Evolutionary conservation across 306 rosid species (phyloP).

Genomic region (Biancaea sappan): DNA sequence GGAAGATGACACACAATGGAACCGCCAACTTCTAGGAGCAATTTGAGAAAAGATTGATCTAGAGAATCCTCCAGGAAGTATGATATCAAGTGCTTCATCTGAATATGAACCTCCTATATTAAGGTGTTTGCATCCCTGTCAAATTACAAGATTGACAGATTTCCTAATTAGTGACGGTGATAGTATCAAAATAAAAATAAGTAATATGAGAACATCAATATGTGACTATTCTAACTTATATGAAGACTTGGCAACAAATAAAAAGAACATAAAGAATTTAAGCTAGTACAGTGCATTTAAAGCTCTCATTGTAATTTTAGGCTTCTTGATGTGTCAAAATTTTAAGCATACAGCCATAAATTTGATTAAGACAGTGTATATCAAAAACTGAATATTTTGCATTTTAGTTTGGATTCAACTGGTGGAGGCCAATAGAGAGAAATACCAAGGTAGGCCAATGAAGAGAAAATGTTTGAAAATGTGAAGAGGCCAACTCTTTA

Average conservation of each 20-base stretch:
- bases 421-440: background rate
- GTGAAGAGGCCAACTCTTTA: background rate
- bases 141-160: conserved; percentile 33
- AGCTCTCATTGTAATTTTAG: background rate
- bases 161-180: conserved; percentile 26
- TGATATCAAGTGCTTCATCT: conserved; percentile 48
- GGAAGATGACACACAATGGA: conserved; percentile 59
- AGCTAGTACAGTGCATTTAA: background rate
- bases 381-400: background rate
- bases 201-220: conserved; percentile 11
- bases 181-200: conserved; percentile 15
- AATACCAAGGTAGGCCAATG: background rate
- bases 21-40: conserved; percentile 55
- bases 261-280: background rate
- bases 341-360: background rate
- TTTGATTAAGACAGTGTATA: background rate
- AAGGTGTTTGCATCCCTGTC: conserved; percentile 68
- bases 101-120: conserved; percentile 53
- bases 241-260: background rate
- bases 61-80: conserved; percentile 49
- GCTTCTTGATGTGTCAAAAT: conserved; percentile 8
- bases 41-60: conserved; percentile 54
- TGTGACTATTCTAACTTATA: background rate
- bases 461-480: background rate
- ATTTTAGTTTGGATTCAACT: background rate